Evolutionary conservation across 768 basidiomycete genomes (phyloP).

Genomic region (Megacollybia marginata): DNA sequence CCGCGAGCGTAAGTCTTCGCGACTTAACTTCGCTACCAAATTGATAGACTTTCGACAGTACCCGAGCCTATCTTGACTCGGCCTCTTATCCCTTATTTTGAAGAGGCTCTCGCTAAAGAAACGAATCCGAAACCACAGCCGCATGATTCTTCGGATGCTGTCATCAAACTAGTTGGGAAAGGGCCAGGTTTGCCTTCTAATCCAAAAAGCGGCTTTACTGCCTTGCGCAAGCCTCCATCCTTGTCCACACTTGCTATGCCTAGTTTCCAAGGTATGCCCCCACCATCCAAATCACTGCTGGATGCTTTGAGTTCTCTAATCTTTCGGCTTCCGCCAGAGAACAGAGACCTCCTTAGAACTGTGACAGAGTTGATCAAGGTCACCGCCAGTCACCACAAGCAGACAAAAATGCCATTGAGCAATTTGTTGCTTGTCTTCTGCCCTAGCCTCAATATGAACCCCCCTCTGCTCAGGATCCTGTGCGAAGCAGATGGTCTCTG

Average conservation of each 20-base stretch:
- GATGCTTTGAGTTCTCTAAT: conserved; percentile 58
- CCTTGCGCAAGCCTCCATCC: conserved; percentile 70
- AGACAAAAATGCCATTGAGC: conserved; percentile 90
- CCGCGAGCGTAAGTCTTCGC: conserved; percentile 69
- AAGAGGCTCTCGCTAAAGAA: conserved; percentile 62
- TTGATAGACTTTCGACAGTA: conserved; percentile 37
- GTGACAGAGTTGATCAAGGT: conserved; percentile 73
- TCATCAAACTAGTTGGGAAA: conserved; percentile 9
- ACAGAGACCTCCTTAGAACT: conserved; percentile 78
- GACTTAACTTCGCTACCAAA: not conserved
- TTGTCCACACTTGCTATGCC: conserved; percentile 75
- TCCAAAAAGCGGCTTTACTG: conserved; percentile 28
- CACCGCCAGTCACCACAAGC: conserved; percentile 57
- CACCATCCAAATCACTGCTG: conserved; percentile 53
- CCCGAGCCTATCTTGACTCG: conserved; percentile 82
- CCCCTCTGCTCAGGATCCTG: conserved; percentile 60
- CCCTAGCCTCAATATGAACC: conserved; percentile 77
- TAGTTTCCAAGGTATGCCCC: conserved; percentile 49
- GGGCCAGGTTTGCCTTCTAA: conserved; percentile 29
- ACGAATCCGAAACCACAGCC: conserved; percentile 17
- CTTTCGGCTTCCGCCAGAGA: conserved; percentile 65
- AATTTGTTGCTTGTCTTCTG: conserved; percentile 86
- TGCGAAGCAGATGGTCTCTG: conserved; percentile 70
- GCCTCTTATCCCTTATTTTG: conserved; percentile 66
- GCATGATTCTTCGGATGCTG: not conserved